Evolutionary conservation across 2,329 filamentous ascomycete species (phyloP), one percentile per base, ranked within the genome.

Genomic region (Fonsecaea multimorphosa): DNA sequence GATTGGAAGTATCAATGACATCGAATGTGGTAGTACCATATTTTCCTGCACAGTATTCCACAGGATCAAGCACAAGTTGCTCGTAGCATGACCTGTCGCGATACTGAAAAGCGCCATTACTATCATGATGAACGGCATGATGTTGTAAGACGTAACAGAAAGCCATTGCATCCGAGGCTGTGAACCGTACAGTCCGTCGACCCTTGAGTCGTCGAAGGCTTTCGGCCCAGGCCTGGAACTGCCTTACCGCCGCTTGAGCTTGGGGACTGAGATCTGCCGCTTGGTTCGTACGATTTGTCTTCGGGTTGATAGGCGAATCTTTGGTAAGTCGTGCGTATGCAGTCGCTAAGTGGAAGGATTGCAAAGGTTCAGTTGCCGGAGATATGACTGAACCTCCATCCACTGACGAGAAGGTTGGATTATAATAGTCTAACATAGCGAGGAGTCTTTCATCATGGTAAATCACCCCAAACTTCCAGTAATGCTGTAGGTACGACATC

Each of bases 321-420:
- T 22, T 24, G 4, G 7, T 46, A 7, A 46, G 40, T 22, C 5
- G 40, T 2, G n/a, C 40, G 11, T 46, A 46, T 0, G 40, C 40
- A 46, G 40, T 24, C 6, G 40, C 40, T 11, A 46, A 46, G 40
- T 46, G 40, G 40, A 46, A 46, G n/a, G 40, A 46, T 46, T 46
- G 40, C 9, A 46, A 22, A 6, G 40, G 40, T 11, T 46, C 40
- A n/a, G 22, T 46, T 11, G n/a, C 7, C 11, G 6, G n/a, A 46
- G 22, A 46, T n/a, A 46, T 6, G 7, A 22, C 22, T 7, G n/a
- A 19, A 22, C 7, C 8, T 11, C 6, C n/a, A 46, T 22, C n/a
- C 40, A 46, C 22, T 0, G 40, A 22, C 19, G 40, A 46, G 12
- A 46, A 46, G 22, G n/a, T 46, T 46, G 40, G 40, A 8, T 46